Conservation (phyloP, 495 filamentous ascomycete species). For the Hypoxylon subgilvum region DNA sequence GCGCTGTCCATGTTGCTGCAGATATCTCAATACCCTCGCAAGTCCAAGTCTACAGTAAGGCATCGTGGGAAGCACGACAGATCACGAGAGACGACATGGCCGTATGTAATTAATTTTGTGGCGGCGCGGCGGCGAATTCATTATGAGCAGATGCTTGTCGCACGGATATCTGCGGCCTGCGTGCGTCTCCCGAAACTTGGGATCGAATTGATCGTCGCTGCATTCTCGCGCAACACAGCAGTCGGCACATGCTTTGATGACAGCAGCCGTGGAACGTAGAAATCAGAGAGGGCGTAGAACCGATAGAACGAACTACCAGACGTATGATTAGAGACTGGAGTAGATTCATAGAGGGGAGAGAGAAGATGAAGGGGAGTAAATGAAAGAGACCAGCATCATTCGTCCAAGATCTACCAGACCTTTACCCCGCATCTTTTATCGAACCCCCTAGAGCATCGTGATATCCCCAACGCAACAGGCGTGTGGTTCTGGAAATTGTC, state of each 20-base stretch:
- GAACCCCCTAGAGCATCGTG: constrained; percentile 14
- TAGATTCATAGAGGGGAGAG: constrained; percentile 8
- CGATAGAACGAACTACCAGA: constrained; percentile 19
- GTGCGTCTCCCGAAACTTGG: constrained; percentile 13
- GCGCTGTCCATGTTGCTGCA: not conserved
- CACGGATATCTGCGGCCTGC: constrained; percentile 8
- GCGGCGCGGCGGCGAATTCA: constrained; percentile 24
- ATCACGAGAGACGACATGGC: constrained; percentile 18
- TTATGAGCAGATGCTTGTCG: constrained; percentile 5
- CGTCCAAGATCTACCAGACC: constrained; percentile 24
- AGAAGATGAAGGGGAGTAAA: constrained; percentile 14
- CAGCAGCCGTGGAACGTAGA: constrained; percentile 9
- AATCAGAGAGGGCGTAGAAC: not conserved
- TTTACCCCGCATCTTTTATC: constrained; percentile 36
- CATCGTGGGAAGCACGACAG: constrained; percentile 7
- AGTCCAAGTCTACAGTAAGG: no score
- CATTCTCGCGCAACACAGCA: constrained; percentile 26
- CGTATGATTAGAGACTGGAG: not conserved
- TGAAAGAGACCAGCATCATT: constrained; percentile 23
- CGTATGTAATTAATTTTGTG: constrained; percentile 24
- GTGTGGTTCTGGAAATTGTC: constrained; percentile 8
- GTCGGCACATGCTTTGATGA: constrained; percentile 28
- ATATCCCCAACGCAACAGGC: constrained; percentile 30
- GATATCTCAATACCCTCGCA: not conserved
- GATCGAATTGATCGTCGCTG: constrained; percentile 24